Percentiles rank a stretch among this genome's conserved stretches.
Evolutionary conservation across 257 asterid species (phyloP).

Genomic region (Coffea canephora): DNA sequence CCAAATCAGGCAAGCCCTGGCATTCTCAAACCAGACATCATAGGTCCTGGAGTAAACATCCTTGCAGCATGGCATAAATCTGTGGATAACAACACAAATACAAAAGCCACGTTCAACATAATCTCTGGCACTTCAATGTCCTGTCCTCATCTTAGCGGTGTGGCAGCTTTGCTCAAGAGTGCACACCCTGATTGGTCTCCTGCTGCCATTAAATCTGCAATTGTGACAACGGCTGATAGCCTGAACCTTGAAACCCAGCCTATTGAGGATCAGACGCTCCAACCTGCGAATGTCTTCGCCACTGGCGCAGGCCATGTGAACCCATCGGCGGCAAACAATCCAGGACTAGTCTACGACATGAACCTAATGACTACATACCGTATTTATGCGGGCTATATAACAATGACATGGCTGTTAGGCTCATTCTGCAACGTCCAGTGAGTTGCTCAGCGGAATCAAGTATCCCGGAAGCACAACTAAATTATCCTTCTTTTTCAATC

Average conservation of each 20-base stretch:
- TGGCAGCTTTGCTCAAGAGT: conserved; percentile 23
- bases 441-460: conserved; percentile 2
- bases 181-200: conserved; percentile 27
- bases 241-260: conserved; percentile 2
- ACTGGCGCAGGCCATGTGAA: conserved; percentile 23
- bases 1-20: conserved; percentile 6
- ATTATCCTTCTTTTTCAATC: conserved; percentile 19
- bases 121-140: conserved; percentile 20
- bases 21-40: conserved; percentile 20
- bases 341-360: conserved; percentile 20
- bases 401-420: background rate
- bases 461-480: conserved; percentile 13
- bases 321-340: conserved; percentile 14
- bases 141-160: conserved; percentile 22
- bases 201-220: conserved; percentile 19
- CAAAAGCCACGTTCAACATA: conserved; percentile 10
- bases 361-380: conserved; percentile 2
- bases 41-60: conserved; percentile 23
- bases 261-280: background rate
- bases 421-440: background rate
- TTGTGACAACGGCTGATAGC: conserved; percentile 16
- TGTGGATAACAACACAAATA: conserved; percentile 3
- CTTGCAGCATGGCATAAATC: conserved; percentile 20
- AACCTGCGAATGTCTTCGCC: conserved; percentile 10
- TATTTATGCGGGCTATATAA: conserved; percentile 12